Evolutionary conservation across 345 rosid species (phyloP).

Genomic region (Hibiscus syriacus): DNA sequence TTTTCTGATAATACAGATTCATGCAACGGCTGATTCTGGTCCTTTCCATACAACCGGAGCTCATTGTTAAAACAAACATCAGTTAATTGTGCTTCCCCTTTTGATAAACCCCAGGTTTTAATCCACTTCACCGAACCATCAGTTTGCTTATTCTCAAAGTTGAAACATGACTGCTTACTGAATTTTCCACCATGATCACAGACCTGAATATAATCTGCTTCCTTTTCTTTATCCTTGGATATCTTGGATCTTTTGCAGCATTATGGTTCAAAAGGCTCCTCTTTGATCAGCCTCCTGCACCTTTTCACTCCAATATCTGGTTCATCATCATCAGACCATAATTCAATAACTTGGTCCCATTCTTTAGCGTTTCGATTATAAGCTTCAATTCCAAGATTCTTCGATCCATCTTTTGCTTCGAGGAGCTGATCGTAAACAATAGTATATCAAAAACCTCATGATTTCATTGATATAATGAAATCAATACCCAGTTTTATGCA

Average conservation of each 20-base stretch:
- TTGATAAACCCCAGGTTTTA: too few relatives aligned
- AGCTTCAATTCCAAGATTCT: neutral
- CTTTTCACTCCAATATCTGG: neutral
- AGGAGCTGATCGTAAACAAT: too few relatives aligned
- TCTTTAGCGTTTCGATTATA: neutral
- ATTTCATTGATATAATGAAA: too few relatives aligned
- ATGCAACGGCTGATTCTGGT: neutral
- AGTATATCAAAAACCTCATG: too few relatives aligned
- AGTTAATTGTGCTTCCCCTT: too few relatives aligned
- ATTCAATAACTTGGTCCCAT: neutral
- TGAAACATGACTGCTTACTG: too few relatives aligned
- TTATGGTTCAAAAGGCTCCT: neutral
- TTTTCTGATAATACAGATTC: neutral
- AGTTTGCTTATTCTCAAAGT: too few relatives aligned
- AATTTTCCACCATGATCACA: too few relatives aligned
- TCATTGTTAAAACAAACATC: neutral
- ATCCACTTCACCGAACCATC: too few relatives aligned
- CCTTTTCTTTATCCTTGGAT: neutral
- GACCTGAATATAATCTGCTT: neutral
- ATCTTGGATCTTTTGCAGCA: neutral
- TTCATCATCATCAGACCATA: neutral
- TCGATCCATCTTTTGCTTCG: neutral
- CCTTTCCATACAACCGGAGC: neutral
- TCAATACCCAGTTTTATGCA: too few relatives aligned
- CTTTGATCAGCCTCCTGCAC: neutral